Evolutionary conservation across 768 basidiomycete species (phyloP), one percentile per base, ranked within the genome.

Genomic region (Pulveroboletus frians): DNA sequence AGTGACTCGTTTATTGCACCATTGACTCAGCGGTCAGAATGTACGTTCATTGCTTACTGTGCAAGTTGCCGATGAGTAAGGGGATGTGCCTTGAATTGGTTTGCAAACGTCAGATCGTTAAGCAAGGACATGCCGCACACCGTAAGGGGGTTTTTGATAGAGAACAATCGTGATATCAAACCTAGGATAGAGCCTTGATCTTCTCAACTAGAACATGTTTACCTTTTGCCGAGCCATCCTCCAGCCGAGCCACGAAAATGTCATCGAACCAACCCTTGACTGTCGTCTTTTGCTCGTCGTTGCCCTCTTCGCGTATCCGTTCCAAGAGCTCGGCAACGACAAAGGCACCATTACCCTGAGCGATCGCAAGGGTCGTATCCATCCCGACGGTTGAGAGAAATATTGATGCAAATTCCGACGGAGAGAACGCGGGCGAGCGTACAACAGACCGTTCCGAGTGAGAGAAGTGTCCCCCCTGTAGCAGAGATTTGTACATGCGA

Each of bases 391-490:
- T 56, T 13, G 73, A 63, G 20, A 86, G 66, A 60, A 89, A 86
- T 10, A 68, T 62, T 3, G 68, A 66, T 0, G 86, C 88, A 53
- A 91, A 91, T 1, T 66, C 68, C 1, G 67, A 61, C 0, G 84
- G 70, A 17, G 83, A 79, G 75, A 84, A 92, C 1, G 65, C 55
- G 3, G 76, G 57, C 3, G 77, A 72, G 7, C 66, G 74, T 29
- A 78, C 76, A 32, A 94, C 71, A 3, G 75, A 53, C 18, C 75
- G 74, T 3, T 80, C 76, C 0, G 76, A 64, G 29, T 81, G 84
- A 52, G 81, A 83, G 68, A 83, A 96, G 63, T 94, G 92, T 0
- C 93, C 93, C 5, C 93, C 93, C 62, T 94, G 91, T 1, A 96
- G 75, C 6, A 96, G 80, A 6, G 82, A 83, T 65, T 96, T 96